phyloP scores from a whole-genome alignment of 352 stramenopile species.

The Blastocystis hominis region DNA sequence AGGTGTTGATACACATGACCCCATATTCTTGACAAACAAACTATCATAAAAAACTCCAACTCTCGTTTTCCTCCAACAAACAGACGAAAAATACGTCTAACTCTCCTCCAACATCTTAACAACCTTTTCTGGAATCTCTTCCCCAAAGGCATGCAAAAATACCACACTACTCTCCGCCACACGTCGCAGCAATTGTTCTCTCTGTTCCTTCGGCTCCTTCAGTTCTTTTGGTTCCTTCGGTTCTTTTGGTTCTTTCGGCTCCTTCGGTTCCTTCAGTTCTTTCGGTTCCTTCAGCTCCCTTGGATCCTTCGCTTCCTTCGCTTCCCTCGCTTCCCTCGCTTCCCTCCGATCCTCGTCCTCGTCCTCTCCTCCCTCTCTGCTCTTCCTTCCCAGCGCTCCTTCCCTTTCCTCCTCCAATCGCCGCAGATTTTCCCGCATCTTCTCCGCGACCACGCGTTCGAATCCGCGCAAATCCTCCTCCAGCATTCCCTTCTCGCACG shows the following conservation, averaged over 20 bases:
- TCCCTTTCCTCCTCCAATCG: neutral
- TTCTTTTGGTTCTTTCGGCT: too few relatives aligned
- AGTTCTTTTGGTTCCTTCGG: too few relatives aligned
- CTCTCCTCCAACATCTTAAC: neutral
- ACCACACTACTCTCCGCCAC: neutral
- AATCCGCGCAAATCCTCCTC: constrained; percentile 18
- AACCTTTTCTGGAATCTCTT: neutral
- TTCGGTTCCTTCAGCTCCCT: too few relatives aligned
- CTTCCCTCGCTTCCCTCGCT: neutral
- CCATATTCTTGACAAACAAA: neutral
- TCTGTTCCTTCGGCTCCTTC: too few relatives aligned
- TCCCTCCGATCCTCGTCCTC: neutral
- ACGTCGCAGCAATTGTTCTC: neutral
- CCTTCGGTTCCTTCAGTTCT: too few relatives aligned
- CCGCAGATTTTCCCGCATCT: constrained; percentile 28
- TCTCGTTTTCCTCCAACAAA: neutral
- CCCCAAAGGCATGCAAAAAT: constrained; percentile 27
- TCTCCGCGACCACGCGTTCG: neutral
- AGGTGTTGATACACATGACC: neutral
- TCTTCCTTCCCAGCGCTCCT: neutral
- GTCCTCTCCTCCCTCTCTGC: neutral
- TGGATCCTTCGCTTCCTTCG: neutral
- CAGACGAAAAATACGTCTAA: neutral
- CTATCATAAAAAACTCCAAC: neutral
- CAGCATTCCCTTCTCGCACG: neutral